Percentiles rank a stretch among this genome's conserved stretches.
Conservation (phyloP, 331 rosid species). For the Prunus yedoensis region DNA sequence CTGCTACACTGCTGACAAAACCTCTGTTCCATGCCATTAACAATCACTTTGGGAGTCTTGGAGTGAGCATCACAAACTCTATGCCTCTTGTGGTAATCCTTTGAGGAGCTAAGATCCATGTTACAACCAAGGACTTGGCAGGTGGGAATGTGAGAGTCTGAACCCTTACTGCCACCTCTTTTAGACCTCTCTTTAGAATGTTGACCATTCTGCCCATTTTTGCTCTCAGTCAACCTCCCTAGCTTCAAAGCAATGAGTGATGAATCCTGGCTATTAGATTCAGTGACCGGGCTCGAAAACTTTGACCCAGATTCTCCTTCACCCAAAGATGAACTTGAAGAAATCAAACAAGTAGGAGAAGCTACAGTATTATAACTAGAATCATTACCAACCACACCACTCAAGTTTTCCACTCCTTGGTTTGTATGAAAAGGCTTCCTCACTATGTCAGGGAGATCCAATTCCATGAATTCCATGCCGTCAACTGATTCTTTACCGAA, state of each 20-base stretch:
- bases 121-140: constrained; percentile 85
- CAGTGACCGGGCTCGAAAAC: constrained; percentile 40
- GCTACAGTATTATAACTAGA: constrained; percentile 39
- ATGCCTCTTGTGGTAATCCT: constrained; percentile 84
- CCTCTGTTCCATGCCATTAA: constrained; percentile 78
- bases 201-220: constrained; percentile 28
- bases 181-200: constrained; percentile 38
- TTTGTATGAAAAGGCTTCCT: constrained; percentile 36
- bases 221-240: constrained; percentile 54
- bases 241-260: constrained; percentile 65
- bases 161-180: constrained; percentile 47
- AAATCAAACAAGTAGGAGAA: constrained; percentile 47
- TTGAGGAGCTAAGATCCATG: constrained; percentile 72
- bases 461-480: constrained; percentile 51
- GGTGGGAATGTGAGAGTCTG: constrained; percentile 42
- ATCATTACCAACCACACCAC: constrained; percentile 44
- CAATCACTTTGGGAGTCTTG: constrained; percentile 72
- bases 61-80: constrained; percentile 88
- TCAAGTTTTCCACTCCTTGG: constrained; percentile 38
- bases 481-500: constrained; percentile 45
- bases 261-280: constrained; percentile 39
- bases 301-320: constrained; percentile 58
- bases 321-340: constrained; percentile 47
- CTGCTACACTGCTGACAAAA: constrained; percentile 97
- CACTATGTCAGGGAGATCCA: constrained; percentile 48